These are phyloP conservation scores for Pichia inconspicua DNA, from an alignment of 1,139 yeast genomes.

Conservation along the genomic window DNA sequence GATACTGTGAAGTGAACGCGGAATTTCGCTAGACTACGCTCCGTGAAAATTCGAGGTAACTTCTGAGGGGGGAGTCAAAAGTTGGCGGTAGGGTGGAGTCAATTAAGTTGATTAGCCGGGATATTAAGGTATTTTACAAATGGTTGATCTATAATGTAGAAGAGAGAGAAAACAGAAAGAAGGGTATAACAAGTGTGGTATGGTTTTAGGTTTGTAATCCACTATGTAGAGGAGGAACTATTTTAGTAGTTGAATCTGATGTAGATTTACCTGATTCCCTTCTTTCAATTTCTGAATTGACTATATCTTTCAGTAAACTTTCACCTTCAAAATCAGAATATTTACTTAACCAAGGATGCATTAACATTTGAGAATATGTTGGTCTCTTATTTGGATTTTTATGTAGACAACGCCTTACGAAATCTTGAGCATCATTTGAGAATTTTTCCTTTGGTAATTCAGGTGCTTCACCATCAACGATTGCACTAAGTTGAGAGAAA, in stretches of 20 bases:
- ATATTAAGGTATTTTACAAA: neutral
- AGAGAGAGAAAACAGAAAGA: neutral
- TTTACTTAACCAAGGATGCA: slow-evolving; percentile 71
- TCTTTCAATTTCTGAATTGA: slow-evolving; percentile 16
- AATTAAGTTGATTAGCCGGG: neutral
- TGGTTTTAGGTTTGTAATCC: slow-evolving; percentile 4
- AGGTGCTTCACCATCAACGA: slow-evolving; percentile 96
- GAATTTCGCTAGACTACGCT: neutral
- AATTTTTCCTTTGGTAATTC: slow-evolving; percentile 49
- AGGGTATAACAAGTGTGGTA: neutral
- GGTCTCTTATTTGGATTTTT: slow-evolving; percentile 81
- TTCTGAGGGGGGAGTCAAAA: neutral
- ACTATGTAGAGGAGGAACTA: slow-evolving; percentile 9
- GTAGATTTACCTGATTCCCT: slow-evolving; percentile 4
- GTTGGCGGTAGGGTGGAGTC: neutral
- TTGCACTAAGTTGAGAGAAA: slow-evolving; percentile 88
- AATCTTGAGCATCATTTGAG: slow-evolving; percentile 71
- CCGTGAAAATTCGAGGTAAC: neutral
- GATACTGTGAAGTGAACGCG: neutral
- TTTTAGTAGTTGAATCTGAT: neutral
- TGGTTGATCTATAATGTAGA: no score
- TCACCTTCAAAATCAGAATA: slow-evolving; percentile 34
- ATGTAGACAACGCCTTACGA: slow-evolving; percentile 71
- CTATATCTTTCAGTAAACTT: slow-evolving; percentile 29
- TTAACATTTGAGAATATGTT: slow-evolving; percentile 62